These are phyloP conservation scores for Lepidium aucheri DNA, from an alignment of 345 rosid species.

Conservation along the genomic window DNA sequence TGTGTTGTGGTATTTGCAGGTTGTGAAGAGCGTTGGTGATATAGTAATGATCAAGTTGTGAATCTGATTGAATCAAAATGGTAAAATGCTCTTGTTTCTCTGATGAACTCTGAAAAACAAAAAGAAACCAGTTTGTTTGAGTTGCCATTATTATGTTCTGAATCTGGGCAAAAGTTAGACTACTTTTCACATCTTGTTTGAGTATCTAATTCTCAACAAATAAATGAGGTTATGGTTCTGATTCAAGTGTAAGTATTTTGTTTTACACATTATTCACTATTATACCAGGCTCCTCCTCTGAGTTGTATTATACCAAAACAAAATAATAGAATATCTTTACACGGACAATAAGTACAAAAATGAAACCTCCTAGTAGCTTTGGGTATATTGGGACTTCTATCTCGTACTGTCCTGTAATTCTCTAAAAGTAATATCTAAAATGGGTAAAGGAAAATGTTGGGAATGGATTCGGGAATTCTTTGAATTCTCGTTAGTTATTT, in stretches of 20 bases:
- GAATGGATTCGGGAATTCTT: too few relatives aligned
- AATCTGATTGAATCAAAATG: constrained; percentile 16
- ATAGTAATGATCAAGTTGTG: constrained; percentile 5
- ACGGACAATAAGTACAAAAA: too few relatives aligned
- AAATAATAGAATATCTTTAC: too few relatives aligned
- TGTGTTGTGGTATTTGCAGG: constrained; percentile 18
- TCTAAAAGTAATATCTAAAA: too few relatives aligned
- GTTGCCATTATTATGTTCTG: constrained; percentile 1
- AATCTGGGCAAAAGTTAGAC: neutral
- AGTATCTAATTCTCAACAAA: neutral
- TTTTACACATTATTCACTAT: neutral
- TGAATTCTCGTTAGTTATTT: too few relatives aligned
- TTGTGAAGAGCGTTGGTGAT: neutral
- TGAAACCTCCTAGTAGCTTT: too few relatives aligned
- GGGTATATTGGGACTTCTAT: too few relatives aligned
- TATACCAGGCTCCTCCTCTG: too few relatives aligned
- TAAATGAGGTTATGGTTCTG: neutral
- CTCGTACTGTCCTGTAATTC: too few relatives aligned
- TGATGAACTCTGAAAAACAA: constrained; percentile 2
- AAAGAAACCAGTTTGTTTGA: neutral
- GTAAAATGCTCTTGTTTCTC: neutral
- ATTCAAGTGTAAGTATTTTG: neutral
- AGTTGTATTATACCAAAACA: too few relatives aligned
- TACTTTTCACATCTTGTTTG: neutral
- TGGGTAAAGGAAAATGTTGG: too few relatives aligned